These are phyloP conservation scores for Cercospora zeina DNA, from an alignment of 2,329 filamentous ascomycete species.

Conservation along the genomic window DNA sequence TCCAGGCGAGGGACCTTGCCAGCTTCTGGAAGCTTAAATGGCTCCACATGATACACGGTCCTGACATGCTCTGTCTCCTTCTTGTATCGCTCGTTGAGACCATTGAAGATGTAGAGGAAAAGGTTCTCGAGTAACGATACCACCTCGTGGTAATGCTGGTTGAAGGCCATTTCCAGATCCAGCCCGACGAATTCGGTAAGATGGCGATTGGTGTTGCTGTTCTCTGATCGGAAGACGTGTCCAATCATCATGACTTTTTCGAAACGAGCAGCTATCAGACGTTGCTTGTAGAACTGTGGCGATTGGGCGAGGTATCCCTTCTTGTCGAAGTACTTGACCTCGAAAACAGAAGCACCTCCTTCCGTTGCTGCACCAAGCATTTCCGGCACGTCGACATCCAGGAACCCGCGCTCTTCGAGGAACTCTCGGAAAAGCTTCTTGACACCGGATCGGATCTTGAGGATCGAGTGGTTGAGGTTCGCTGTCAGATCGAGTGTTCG, in stretches of 20 bases:
- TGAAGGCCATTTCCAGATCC: conserved; percentile 87
- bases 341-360: conserved; percentile 89
- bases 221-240: conserved; percentile 82
- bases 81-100: conserved; percentile 65
- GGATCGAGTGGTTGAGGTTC: conserved; percentile 86
- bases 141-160: conserved; percentile 75
- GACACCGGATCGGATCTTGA: conserved; percentile 66
- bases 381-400: conserved; percentile 84
- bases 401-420: conserved; percentile 71
- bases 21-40: conserved; percentile 71
- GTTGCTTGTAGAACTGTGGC: conserved; percentile 85
- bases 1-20: conserved; percentile 75
- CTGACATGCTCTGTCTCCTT: conserved; percentile 73
- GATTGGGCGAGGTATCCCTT: conserved; percentile 78
- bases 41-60: conserved; percentile 72
- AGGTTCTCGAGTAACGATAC: conserved; percentile 70
- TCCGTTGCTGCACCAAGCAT: conserved; percentile 88
- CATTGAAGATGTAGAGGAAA: conserved; percentile 76
- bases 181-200: conserved; percentile 89
- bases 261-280: conserved; percentile 76
- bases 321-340: conserved; percentile 83
- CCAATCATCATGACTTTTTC: conserved; percentile 77
- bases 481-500: conserved; percentile 88
- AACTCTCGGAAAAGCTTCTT: conserved; percentile 75
- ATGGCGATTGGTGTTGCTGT: conserved; percentile 79